Evolutionary conservation across 2,329 filamentous ascomycete species (phyloP).

Genomic region (Calonectria crousiana): DNA sequence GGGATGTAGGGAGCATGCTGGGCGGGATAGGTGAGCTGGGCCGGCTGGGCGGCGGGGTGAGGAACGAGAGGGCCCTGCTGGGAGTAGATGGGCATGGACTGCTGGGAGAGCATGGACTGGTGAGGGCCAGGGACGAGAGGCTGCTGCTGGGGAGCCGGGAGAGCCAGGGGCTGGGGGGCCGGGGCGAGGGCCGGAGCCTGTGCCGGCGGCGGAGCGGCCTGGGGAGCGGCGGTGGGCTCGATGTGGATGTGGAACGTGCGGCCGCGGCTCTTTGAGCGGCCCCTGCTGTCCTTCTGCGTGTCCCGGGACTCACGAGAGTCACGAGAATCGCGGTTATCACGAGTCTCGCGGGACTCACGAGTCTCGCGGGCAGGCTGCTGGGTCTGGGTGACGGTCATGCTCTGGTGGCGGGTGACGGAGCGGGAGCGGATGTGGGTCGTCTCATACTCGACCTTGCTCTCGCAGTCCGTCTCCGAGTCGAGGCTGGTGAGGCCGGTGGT

Average conservation of each 20-base stretch:
- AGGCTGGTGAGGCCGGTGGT: constrained; percentile 41
- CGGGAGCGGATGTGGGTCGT: constrained; percentile 38
- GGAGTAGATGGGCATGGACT: constrained; percentile 28
- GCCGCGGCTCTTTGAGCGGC: constrained; percentile 42
- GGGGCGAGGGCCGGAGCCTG: constrained; percentile 18
- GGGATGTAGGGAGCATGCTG: neutral
- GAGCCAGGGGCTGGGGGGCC: neutral
- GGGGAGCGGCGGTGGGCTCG: constrained; percentile 35
- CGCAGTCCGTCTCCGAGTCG: constrained; percentile 35
- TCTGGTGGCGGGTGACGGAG: constrained; percentile 34
- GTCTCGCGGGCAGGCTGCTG: constrained; percentile 18
- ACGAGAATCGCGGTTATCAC: neutral
- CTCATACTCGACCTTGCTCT: constrained; percentile 19
- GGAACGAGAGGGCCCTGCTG: constrained; percentile 20
- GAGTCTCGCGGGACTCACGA: neutral
- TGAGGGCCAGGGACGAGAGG: constrained; percentile 6
- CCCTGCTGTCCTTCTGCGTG: constrained; percentile 31
- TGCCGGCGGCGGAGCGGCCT: neutral
- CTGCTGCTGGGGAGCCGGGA: neutral
- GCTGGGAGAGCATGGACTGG: constrained; percentile 11
- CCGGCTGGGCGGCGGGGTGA: constrained; percentile 3
- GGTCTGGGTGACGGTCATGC: constrained; percentile 22
- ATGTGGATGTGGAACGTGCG: constrained; percentile 46
- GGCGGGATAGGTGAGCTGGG: neutral
- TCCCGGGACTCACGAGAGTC: constrained; percentile 28